Evolutionary conservation across 2,329 filamentous ascomycete species (phyloP).

Genomic region (Emergomyces africanus): DNA sequence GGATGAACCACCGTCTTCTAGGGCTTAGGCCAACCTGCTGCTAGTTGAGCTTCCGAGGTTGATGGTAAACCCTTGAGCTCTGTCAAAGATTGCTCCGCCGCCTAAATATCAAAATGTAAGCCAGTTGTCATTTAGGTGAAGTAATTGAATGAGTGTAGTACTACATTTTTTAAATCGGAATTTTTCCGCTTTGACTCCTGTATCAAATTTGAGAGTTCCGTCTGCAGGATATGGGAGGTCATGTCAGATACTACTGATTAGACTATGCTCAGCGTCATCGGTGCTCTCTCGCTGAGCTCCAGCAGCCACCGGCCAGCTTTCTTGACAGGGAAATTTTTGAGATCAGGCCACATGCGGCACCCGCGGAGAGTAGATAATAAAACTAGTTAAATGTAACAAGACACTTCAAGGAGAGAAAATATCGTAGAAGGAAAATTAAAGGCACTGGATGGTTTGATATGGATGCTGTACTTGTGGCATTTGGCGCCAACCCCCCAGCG

Average conservation of each 20-base stretch:
- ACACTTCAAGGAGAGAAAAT: neutral
- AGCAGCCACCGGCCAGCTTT: neutral
- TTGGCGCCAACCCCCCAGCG: neutral
- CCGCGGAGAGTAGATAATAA: neutral
- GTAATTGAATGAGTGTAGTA: conserved; percentile 1
- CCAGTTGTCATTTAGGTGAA: neutral
- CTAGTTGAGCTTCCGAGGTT: conserved; percentile 63
- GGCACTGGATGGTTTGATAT: neutral
- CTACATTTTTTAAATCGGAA: conserved; percentile 64
- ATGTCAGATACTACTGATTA: conserved; percentile 44
- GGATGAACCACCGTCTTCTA: neutral
- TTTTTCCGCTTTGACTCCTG: conserved; percentile 95
- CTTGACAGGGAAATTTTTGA: neutral
- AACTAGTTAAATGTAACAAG: neutral
- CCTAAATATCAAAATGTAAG: conserved; percentile 38
- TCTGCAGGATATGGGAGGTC: conserved; percentile 80
- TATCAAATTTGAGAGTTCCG: conserved; percentile 79
- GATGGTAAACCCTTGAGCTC: conserved; percentile 68
- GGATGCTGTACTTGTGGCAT: neutral
- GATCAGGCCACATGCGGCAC: neutral
- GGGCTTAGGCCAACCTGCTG: conserved; percentile 43
- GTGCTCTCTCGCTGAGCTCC: neutral
- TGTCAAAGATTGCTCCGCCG: conserved; percentile 84
- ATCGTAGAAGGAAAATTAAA: neutral
- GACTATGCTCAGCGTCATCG: neutral